Evolutionary conservation across 1,284 basidiomycete species (phyloP).

Genomic region (Fomes fomentarius): DNA sequence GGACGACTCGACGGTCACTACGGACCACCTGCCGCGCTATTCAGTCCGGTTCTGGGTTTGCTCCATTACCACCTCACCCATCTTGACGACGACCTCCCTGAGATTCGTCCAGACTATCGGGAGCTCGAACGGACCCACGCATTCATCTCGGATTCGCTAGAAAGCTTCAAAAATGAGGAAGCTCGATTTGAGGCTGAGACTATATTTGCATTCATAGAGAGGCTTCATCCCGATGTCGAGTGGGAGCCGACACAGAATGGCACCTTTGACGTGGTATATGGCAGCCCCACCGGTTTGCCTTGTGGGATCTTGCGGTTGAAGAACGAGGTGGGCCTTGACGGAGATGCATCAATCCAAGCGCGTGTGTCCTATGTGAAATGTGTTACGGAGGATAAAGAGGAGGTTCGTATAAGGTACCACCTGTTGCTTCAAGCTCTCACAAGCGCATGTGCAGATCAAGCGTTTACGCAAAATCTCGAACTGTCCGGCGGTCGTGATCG

Average conservation of each 20-base stretch:
- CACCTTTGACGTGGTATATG: background rate
- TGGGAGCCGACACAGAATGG: background rate
- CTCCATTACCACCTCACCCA: background rate
- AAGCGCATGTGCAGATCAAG: background rate
- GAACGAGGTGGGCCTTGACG: background rate
- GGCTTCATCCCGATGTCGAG: background rate
- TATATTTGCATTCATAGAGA: background rate
- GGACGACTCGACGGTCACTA: background rate
- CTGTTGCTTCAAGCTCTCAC: background rate
- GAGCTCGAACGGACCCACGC: background rate
- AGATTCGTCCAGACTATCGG: background rate
- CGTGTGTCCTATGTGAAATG: background rate
- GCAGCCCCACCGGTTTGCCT: background rate
- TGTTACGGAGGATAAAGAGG: background rate
- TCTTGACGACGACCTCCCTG: background rate
- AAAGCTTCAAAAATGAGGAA: background rate
- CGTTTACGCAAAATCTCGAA: background rate
- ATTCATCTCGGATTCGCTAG: background rate
- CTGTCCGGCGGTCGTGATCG: background rate
- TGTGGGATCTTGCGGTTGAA: background rate
- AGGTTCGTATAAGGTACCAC: background rate
- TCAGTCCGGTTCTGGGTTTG: background rate
- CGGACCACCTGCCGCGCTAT: background rate
- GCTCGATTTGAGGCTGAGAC: background rate
- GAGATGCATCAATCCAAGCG: background rate